phyloP scores from a whole-genome alignment of 495 filamentous ascomycete genomes.

The Penicillium subrubescens region DNA sequence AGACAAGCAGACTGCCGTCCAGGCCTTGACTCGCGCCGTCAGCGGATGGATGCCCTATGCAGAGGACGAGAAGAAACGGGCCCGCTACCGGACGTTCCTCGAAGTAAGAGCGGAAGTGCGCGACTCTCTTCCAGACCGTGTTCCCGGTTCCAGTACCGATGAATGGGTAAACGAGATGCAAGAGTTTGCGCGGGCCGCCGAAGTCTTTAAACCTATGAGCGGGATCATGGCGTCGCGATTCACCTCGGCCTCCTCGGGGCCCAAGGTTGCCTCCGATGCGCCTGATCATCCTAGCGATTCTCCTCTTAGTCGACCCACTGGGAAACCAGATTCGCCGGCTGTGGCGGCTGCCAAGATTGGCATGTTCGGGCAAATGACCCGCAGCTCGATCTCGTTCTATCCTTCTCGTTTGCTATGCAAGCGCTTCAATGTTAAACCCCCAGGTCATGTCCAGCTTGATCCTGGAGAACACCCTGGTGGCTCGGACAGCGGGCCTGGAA shows the following conservation, averaged over 20 bases:
- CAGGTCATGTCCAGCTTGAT: slow-evolving; percentile 68
- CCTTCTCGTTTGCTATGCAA: slow-evolving; percentile 89
- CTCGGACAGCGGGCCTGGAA: slow-evolving; percentile 22
- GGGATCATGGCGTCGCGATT: slow-evolving; percentile 92
- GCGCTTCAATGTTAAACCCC: slow-evolving; percentile 81
- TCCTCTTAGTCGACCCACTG: slow-evolving; percentile 56
- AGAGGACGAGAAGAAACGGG: slow-evolving; percentile 76
- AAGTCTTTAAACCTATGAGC: slow-evolving; percentile 90
- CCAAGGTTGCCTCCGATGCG: slow-evolving; percentile 47
- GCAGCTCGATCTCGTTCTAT: slow-evolving; percentile 70
- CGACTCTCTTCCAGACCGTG: slow-evolving; percentile 60
- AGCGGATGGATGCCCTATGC: slow-evolving; percentile 82
- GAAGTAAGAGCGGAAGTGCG: slow-evolving; percentile 72
- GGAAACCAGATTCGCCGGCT: slow-evolving; percentile 75
- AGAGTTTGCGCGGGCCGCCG: slow-evolving; percentile 86
- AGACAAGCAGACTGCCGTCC: slow-evolving; percentile 70
- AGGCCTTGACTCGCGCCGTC: slow-evolving; percentile 72
- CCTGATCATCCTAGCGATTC: slow-evolving; percentile 38
- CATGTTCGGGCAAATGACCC: slow-evolving; percentile 90
- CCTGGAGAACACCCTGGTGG: slow-evolving; percentile 39
- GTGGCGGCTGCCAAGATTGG: slow-evolving; percentile 86
- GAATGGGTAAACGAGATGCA: slow-evolving; percentile 80
- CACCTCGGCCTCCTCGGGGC: slow-evolving; percentile 65
- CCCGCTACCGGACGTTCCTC: slow-evolving; percentile 78
- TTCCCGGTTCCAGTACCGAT: slow-evolving; percentile 58